Base-by-base conservation (phyloP, 2,329 filamentous ascomycete genomes). In the Fusarium paranaense region DNA sequence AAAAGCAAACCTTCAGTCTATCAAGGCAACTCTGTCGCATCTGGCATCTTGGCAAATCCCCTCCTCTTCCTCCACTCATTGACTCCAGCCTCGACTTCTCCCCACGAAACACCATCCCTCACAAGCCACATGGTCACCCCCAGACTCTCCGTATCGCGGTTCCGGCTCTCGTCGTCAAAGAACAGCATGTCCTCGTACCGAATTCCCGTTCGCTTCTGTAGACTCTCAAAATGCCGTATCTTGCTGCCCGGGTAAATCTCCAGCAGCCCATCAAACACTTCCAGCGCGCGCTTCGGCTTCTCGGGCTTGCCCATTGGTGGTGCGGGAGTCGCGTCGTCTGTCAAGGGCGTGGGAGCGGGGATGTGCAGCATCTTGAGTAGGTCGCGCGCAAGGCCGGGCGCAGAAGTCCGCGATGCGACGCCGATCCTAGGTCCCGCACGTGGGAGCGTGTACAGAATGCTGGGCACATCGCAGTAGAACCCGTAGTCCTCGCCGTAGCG, bases 141-240 rank as follows among this genome's bases (percentile, higher is more conserved):
- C 59, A 98, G 79, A 30, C 80, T 85, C 84, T 92, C 90, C 1
- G 97, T 96, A 80, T 98, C 95, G 67, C 90, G 87, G 80, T 98
- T 98, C 70, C 96, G 86, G 62, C 88, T 87, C 88, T 98, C 96
- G 78, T 98, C 96, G 77, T 98, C 96, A 76, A 98, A 98, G 82
- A 98, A 98, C 37, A 98, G 82, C 92, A 98, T 97, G 57, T 98
- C 94, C 73, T 93, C 89, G 79, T 90, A 97, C 7, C 86, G 84
- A 4, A 98, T 82, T 2, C 91, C 91, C 16, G 93, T 95, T 65
- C 90, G 87, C 80, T 92, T 89, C 11, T 93, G 89, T 76, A 98
- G 86, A 6, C 89, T 86, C 78, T 92, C 88, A 78, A 98, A 97
- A 83, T 98, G 96, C 71, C 90, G 89, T n/a, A 93, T 92, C 87